phyloP scores from a whole-genome alignment of 352 stramenopile genomes.

The Phytopythium delawarense region DNA sequence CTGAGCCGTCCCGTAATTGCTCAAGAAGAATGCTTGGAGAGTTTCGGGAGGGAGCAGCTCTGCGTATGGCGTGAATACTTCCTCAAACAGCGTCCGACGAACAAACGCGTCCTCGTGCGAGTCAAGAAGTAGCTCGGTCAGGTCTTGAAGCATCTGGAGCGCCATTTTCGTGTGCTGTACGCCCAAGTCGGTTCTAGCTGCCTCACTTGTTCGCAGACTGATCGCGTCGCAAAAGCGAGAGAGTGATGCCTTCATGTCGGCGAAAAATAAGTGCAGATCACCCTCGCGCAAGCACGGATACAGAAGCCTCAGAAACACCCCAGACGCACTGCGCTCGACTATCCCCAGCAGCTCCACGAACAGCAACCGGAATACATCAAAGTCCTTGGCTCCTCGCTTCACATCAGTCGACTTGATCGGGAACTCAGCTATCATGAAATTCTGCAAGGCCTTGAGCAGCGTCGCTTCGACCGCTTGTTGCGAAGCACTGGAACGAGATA shows the following conservation, averaged over 20 bases:
- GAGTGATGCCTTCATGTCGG: constrained; percentile 47
- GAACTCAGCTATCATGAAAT: constrained; percentile 71
- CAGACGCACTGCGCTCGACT: constrained; percentile 46
- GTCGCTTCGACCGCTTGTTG: constrained; percentile 9
- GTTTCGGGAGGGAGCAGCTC: constrained; percentile 30
- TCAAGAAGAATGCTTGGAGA: constrained; percentile 45
- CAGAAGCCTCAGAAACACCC: constrained; percentile 46
- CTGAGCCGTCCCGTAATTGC: constrained; percentile 21
- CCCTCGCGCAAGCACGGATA: constrained; percentile 65
- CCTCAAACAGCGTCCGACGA: constrained; percentile 39
- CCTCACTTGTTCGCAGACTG: not conserved
- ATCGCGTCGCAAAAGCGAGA: constrained; percentile 27
- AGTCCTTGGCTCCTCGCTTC: constrained; percentile 50
- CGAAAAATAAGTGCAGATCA: constrained; percentile 42
- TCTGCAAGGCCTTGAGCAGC: constrained; percentile 30
- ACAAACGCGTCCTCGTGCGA: constrained; percentile 18
- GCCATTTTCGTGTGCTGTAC: not conserved
- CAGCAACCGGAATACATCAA: constrained; percentile 53
- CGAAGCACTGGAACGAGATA: constrained; percentile 7
- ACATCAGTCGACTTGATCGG: constrained; percentile 75
- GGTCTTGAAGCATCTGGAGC: constrained; percentile 1
- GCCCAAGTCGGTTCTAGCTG: constrained; percentile 1
- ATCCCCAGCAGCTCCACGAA: constrained; percentile 46
- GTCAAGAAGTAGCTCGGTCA: constrained; percentile 1
- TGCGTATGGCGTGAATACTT: constrained; percentile 48